phyloP scores from a whole-genome alignment of 352 stramenopile genomes.

The Phytophthora crassamura region DNA sequence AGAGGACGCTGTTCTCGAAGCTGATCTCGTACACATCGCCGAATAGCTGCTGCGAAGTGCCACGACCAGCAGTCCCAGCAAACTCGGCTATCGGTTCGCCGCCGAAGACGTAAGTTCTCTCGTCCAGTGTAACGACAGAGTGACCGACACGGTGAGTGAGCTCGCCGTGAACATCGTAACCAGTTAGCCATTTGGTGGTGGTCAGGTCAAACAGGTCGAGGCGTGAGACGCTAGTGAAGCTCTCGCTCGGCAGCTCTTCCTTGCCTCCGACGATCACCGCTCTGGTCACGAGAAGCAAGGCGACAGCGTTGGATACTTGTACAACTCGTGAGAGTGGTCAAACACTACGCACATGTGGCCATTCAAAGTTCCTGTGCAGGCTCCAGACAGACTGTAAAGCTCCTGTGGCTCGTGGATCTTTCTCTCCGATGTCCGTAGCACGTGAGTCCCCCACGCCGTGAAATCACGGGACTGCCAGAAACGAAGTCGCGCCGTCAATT shows the following conservation, averaged over 20 bases:
- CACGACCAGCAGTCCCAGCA: not conserved
- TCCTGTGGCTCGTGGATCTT: conserved; percentile 20
- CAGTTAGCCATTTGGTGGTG: conserved; percentile 54
- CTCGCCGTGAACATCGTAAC: conserved; percentile 63
- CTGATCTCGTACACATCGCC: conserved; percentile 56
- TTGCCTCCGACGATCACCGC: conserved; percentile 66
- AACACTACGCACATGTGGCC: conserved; percentile 48
- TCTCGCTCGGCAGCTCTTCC: conserved; percentile 37
- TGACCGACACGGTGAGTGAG: conserved; percentile 64
- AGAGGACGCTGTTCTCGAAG: conserved; percentile 46
- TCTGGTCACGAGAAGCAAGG: conserved; percentile 27
- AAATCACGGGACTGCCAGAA: conserved; percentile 49
- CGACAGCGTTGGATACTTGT: not conserved
- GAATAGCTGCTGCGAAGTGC: conserved; percentile 12
- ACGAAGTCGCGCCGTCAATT: conserved; percentile 3
- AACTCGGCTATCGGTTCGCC: conserved; percentile 42
- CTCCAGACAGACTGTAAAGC: conserved; percentile 32
- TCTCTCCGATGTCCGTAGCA: conserved; percentile 35
- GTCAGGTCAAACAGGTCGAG: conserved; percentile 71
- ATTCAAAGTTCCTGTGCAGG: conserved; percentile 42
- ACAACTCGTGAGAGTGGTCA: not conserved
- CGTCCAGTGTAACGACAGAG: conserved; percentile 47
- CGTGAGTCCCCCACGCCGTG: conserved; percentile 48
- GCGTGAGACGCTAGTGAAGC: conserved; percentile 34
- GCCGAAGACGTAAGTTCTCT: conserved; percentile 61